Evolutionary conservation across 192 early-diverging fungal species (phyloP).

Genomic region (Tieghemiomyces parasiticus): DNA sequence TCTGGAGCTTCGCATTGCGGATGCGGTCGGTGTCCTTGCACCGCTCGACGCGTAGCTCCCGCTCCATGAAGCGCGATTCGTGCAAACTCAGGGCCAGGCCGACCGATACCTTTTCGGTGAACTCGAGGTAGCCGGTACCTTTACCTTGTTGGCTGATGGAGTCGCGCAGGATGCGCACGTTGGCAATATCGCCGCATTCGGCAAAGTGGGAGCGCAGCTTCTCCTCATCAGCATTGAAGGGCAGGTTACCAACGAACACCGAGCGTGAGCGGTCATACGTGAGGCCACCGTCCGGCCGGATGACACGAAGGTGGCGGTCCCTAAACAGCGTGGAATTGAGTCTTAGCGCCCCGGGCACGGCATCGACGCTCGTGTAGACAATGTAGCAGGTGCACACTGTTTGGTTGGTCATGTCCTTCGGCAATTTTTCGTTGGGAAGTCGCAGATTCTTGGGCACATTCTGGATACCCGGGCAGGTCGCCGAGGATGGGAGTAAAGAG

Average conservation of each 20-base stretch:
- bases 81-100: background rate
- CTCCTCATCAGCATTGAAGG: constrained; percentile 59
- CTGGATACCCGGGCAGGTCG: constrained; percentile 22
- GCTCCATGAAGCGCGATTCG: background rate
- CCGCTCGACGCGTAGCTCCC: background rate
- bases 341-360: constrained; percentile 39
- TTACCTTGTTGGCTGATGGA: constrained; percentile 75
- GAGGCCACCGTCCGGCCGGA: constrained; percentile 31
- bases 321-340: constrained; percentile 71
- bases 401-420: constrained; percentile 67
- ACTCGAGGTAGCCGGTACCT: constrained; percentile 89
- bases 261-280: constrained; percentile 63
- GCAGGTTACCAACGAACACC: constrained; percentile 56
- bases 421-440: constrained; percentile 51
- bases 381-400: constrained; percentile 83
- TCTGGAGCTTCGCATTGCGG: too few species aligned
- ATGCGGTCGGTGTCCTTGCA: background rate
- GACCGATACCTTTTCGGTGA: constrained; percentile 20
- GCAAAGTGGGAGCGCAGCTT: constrained; percentile 55
- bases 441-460: background rate
- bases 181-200: constrained; percentile 52
- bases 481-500: constrained; percentile 30
- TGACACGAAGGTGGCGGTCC: constrained; percentile 81
- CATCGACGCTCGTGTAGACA: constrained; percentile 49
- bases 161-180: constrained; percentile 77